Base-by-base conservation (phyloP, 192 early-diverging fungal species). In the Mortierella hygrophila region DNA sequence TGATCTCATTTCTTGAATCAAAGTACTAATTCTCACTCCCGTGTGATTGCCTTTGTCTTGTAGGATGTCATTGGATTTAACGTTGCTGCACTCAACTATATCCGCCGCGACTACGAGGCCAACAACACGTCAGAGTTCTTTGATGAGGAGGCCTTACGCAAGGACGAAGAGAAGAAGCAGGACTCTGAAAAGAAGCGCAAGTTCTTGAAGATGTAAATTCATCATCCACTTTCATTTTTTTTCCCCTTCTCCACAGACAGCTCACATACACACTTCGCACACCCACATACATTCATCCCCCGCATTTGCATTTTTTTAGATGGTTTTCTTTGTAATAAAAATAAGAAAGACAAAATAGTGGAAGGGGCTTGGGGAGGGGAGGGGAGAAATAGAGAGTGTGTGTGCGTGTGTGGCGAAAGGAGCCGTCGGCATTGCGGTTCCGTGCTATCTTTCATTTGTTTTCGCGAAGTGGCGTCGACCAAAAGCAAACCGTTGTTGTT, bases 11-110 rank as follows among this genome's bases (percentile, higher is more conserved):
- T n/a, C 46, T 54, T 77, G 15, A 35, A 71, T 10, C 6, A 57
- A 60, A 9, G 8, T 60, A 1, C 37, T 32, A 55, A 60, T 38
- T 60, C 6, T 49, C 11, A 15, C 20, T 68, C 44, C 21, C 60
- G 1, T 63, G 47, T 68, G 21, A 63, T 68, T 70, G 5, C 42
- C 32, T 76, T 63, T 47, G 57, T 65, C 18, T 5, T 16, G 15
- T 80, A 89, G 89, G 96, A 98, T 78, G 82, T 91, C 65, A 91
- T 98, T 76, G 98, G 98, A 57, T 98, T 94, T 85, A 99, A 98
- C 76, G 76, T 97, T 44, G 97, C 97, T 13, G 97, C 95, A 1
- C 89, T 99, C 26, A 88, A 90, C 73, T 94, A 93, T 74, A 91
- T 98, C 72, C 91, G 90, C 75, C 87, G 95, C 21, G 96, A 97